These are phyloP conservation scores for Datura wrightii DNA, from an alignment of 257 asterid genomes.

Conservation along the genomic window DNA sequence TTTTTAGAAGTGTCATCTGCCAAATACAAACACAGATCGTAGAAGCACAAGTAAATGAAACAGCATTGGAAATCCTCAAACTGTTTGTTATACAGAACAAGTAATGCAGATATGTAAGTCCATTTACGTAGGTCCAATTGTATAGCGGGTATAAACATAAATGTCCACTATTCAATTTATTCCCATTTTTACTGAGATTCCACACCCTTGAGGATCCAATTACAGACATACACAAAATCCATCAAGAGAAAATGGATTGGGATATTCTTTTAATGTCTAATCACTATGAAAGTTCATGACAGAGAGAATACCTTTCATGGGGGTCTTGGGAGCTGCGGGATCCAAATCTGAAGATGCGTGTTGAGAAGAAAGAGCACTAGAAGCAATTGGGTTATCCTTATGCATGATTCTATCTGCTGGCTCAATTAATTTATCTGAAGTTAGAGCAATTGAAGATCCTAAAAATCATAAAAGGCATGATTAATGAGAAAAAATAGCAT, in stretches of 20 bases:
- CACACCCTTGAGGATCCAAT: neutral
- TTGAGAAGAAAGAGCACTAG: slow-evolving; percentile 35
- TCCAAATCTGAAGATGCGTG: slow-evolving; percentile 22
- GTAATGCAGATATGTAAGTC: neutral
- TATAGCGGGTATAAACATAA: neutral
- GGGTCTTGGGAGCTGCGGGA: slow-evolving; percentile 28
- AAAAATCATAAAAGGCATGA: slow-evolving; percentile 4
- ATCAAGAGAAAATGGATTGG: slow-evolving; percentile 22
- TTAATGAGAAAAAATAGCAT: neutral
- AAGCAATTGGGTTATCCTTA: slow-evolving; percentile 21
- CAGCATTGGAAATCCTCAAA: slow-evolving; percentile 17
- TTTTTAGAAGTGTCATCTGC: slow-evolving; percentile 35
- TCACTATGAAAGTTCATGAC: neutral
- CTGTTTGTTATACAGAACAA: neutral
- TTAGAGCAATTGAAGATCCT: slow-evolving; percentile 35
- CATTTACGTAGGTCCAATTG: neutral
- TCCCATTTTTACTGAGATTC: slow-evolving; percentile 13
- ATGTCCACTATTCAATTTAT: neutral
- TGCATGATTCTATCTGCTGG: slow-evolving; percentile 7
- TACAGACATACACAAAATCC: neutral
- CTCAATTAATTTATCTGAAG: slow-evolving; percentile 23
- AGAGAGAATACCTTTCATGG: slow-evolving; percentile 38
- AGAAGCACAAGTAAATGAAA: neutral
- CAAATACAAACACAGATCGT: slow-evolving; percentile 6
- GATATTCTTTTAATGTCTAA: neutral